A percentile compares a stretch with the other conserved stretches of the same genome.
phyloP scores from a whole-genome alignment of 768 basidiomycete species.

The Ephemerocybe angulata region DNA sequence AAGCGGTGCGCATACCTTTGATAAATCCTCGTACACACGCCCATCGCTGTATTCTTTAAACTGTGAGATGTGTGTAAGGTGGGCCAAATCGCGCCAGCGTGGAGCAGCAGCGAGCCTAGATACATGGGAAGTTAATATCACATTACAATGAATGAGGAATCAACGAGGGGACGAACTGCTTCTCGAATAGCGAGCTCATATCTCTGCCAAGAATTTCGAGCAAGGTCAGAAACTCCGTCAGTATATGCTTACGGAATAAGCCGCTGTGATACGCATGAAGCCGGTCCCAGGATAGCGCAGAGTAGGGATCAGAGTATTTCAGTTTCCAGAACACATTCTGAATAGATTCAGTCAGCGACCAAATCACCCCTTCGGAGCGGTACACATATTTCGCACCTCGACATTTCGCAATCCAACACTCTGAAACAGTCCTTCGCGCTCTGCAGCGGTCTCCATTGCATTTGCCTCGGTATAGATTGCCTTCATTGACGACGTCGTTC shows the following conservation, averaged over 20 bases:
- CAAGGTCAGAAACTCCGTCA: background rate
- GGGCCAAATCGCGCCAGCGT: conserved; percentile 11
- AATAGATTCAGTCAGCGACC: background rate
- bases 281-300: conserved; percentile 11
- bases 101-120: conserved; percentile 7
- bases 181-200: background rate
- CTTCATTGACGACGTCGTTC: conserved; percentile 16
- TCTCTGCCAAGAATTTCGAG: background rate
- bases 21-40: conserved; percentile 11
- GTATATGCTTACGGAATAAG: conserved; percentile 7
- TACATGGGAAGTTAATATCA: background rate
- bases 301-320: conserved; percentile 1
- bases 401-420: conserved; percentile 18
- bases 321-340: conserved; percentile 15
- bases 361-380: background rate
- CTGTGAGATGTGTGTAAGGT: conserved; percentile 1
- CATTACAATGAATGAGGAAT: background rate
- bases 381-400: conserved; percentile 13
- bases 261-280: conserved; percentile 16
- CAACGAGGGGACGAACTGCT: background rate
- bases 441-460: background rate
- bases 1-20: background rate
- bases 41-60: conserved; percentile 12
- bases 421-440: conserved; percentile 21
- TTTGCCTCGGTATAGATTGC: conserved; percentile 9